phyloP scores from a whole-genome alignment of 2,329 filamentous ascomycete species.

The Plectosphaerella cucumerina region DNA sequence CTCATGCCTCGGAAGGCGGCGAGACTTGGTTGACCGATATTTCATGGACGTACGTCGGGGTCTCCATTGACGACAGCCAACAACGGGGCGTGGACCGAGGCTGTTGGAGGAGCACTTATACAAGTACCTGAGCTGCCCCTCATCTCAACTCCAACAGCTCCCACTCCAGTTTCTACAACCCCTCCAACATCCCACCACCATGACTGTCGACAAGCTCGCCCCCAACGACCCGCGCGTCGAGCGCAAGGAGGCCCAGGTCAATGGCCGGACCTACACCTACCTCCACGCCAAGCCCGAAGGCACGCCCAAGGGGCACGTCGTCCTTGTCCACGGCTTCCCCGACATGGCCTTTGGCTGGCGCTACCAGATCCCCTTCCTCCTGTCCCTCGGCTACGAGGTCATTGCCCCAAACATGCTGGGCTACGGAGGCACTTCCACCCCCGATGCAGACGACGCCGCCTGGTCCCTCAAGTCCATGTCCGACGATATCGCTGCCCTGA shows the following conservation, averaged over 20 bases:
- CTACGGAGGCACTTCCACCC: conserved; percentile 73
- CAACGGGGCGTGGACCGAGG: too few species aligned
- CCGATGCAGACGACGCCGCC: conserved; percentile 56
- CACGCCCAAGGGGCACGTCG: conserved; percentile 41
- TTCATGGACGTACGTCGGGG: too few species aligned
- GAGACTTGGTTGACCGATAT: too few species aligned
- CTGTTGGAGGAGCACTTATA: too few species aligned
- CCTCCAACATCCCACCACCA: not conserved
- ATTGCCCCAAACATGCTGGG: conserved; percentile 84
- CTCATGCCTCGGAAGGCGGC: too few species aligned
- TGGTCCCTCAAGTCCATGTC: conserved; percentile 63
- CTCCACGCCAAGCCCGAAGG: conserved; percentile 47
- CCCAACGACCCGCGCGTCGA: conserved; percentile 63
- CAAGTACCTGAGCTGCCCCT: too few species aligned
- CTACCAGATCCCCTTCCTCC: conserved; percentile 76
- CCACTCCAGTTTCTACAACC: too few species aligned
- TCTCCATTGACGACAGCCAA: too few species aligned
- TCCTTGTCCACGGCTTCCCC: conserved; percentile 70
- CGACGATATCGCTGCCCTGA: conserved; percentile 71
- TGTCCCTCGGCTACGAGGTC: conserved; percentile 69
- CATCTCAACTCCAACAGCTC: too few species aligned
- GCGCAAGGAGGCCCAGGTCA: conserved; percentile 58
- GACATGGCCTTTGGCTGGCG: conserved; percentile 85
- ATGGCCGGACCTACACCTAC: conserved; percentile 68
- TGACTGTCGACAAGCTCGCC: conserved; percentile 1